Evolutionary conservation across 495 filamentous ascomycete genomes (phyloP).

Genomic region (Neurospora sp.): DNA sequence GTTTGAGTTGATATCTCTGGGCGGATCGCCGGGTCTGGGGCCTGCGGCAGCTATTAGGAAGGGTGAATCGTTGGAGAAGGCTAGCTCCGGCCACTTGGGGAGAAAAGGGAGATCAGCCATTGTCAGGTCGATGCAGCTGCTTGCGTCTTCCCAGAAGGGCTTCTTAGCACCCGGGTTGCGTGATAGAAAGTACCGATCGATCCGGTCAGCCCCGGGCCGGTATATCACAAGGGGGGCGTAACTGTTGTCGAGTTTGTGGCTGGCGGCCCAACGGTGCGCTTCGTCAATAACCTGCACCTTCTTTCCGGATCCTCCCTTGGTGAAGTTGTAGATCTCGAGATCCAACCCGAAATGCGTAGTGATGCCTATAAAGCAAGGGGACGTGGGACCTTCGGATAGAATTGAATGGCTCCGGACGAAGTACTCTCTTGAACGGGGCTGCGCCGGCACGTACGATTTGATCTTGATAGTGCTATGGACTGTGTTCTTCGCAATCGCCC

Average conservation of each 20-base stretch:
- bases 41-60: slow-evolving; percentile 19
- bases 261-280: slow-evolving; percentile 20
- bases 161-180: slow-evolving; percentile 13
- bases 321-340: slow-evolving; percentile 22
- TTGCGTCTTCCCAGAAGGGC: slow-evolving; percentile 18
- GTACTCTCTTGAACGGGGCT: slow-evolving; percentile 20
- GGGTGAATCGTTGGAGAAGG: slow-evolving; percentile 15
- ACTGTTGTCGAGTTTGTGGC: slow-evolving; percentile 9
- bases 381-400: slow-evolving; percentile 14
- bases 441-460: slow-evolving; percentile 17
- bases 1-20: background rate
- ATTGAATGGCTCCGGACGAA: slow-evolving; percentile 22
- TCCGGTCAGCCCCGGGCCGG: slow-evolving; percentile 17
- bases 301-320: slow-evolving; percentile 13
- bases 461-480: slow-evolving; percentile 18
- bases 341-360: slow-evolving; percentile 21
- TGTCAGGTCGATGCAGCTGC: slow-evolving; percentile 14
- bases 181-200: slow-evolving; percentile 19
- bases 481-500: slow-evolving; percentile 14
- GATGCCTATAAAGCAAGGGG: slow-evolving; percentile 12
- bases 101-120: slow-evolving; percentile 16
- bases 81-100: slow-evolving; percentile 22
- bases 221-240: slow-evolving; percentile 19
- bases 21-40: slow-evolving; percentile 16
- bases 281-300: slow-evolving; percentile 23